Percentiles rank a stretch among this genome's conserved stretches.
These are phyloP conservation scores for Hanseniaspora singularis DNA, from an alignment of 805 yeast species.

Conservation along the genomic window DNA sequence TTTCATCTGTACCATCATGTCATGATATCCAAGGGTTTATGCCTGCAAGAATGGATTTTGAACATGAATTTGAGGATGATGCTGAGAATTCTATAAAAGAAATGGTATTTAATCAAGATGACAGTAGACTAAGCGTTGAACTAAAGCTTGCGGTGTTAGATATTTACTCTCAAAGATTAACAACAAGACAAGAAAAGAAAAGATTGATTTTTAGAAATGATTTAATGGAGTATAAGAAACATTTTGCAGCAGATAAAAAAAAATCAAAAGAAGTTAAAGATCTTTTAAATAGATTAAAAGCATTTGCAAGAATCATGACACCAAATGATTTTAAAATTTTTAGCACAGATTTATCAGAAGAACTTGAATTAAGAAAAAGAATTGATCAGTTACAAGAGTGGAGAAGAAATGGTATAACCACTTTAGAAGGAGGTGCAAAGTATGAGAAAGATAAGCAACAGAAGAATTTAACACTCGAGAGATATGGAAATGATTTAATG, in stretches of 20 bases:
- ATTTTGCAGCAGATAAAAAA: constrained; percentile 70
- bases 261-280: constrained; percentile 86
- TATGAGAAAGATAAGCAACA: constrained; percentile 79
- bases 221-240: constrained; percentile 72
- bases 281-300: constrained; percentile 57
- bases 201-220: constrained; percentile 64
- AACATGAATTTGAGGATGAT: constrained; percentile 90
- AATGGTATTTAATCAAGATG: constrained; percentile 91
- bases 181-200: constrained; percentile 87
- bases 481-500: constrained; percentile 30
- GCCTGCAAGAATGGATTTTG: constrained; percentile 98
- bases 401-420: constrained; percentile 79
- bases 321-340: constrained; percentile 70
- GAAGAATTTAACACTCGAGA: constrained; percentile 49
- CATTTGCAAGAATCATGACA: constrained; percentile 69
- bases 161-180: constrained; percentile 78
- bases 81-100: constrained; percentile 91
- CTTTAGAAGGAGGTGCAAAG: constrained; percentile 67
- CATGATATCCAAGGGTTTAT: constrained; percentile 95
- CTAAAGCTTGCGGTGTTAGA: constrained; percentile 77
- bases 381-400: constrained; percentile 88
- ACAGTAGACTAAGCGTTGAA: constrained; percentile 75
- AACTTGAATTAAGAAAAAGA: constrained; percentile 63
- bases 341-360: constrained; percentile 59
- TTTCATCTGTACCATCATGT: constrained; percentile 88